Conservation (phyloP, 352 stramenopile species). For the Pythium diclinum region DNA sequence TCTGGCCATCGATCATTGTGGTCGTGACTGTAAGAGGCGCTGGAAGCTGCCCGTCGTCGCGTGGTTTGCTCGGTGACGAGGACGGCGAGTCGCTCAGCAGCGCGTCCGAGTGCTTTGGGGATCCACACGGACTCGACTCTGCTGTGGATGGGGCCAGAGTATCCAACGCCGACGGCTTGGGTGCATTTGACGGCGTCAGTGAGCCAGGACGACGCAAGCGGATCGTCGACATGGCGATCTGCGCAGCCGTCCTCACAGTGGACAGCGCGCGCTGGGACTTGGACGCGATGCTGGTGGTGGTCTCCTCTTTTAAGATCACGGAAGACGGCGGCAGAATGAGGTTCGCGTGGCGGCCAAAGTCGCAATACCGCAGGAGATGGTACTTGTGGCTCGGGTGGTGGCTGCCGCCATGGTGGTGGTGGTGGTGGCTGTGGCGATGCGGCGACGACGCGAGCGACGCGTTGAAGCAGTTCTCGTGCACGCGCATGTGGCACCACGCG, state of each 20-base stretch:
- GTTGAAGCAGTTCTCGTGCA: conserved; percentile 79
- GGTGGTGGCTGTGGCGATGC: conserved; percentile 21
- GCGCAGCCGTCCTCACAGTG: conserved; percentile 58
- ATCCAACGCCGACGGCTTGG: background rate
- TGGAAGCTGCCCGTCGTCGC: conserved; percentile 9
- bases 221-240: conserved; percentile 72
- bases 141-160: conserved; percentile 13
- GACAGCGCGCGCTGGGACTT: conserved; percentile 69
- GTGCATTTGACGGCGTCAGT: conserved; percentile 6
- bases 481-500: conserved; percentile 74
- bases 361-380: conserved; percentile 52
- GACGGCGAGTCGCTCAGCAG: conserved; percentile 10
- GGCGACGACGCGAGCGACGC: conserved; percentile 27
- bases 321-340: conserved; percentile 63
- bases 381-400: conserved; percentile 9
- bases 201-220: conserved; percentile 42
- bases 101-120: conserved; percentile 2
- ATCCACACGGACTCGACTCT: conserved; percentile 11
- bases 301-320: conserved; percentile 42
- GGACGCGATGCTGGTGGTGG: conserved; percentile 26
- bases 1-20: background rate
- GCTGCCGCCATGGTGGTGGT: conserved; percentile 23
- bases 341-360: conserved; percentile 64
- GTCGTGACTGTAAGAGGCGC: conserved; percentile 7
- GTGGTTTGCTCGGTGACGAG: background rate